Conservation (phyloP, 116 monocot species). For the Cymodocea nodosa region DNA sequence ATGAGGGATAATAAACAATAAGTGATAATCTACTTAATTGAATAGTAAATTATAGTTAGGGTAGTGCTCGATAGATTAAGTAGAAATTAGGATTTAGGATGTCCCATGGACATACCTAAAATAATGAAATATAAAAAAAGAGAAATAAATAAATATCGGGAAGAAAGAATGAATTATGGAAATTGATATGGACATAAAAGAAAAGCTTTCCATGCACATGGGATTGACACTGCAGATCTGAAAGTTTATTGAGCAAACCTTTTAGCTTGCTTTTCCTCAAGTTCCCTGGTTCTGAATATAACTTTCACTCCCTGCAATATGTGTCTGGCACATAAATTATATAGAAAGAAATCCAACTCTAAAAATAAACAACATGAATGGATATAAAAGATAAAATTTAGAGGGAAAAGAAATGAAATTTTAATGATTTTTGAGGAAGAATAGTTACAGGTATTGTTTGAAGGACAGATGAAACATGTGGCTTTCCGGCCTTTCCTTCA, state of each 20-base stretch:
- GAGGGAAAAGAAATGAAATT: not conserved
- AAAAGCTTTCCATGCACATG: no score
- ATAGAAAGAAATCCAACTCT: not conserved
- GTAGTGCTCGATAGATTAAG: no score
- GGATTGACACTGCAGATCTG: no score
- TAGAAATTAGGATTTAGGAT: no score
- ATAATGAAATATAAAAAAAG: no score
- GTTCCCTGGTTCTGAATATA: constrained; percentile 74
- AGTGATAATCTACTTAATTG: no score
- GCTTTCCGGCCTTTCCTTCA: constrained; percentile 89
- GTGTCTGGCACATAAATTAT: not conserved
- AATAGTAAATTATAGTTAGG: no score
- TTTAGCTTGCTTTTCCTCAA: constrained; percentile 83
- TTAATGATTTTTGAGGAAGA: not conserved
- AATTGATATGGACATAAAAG: no score
- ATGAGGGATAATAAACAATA: no score
- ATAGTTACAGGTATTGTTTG: constrained; percentile 78
- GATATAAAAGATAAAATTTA: not conserved
- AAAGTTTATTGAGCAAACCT: constrained; percentile 31
- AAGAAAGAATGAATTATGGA: no score
- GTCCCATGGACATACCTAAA: no score
- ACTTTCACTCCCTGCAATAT: constrained; percentile 77
- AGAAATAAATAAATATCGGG: no score
- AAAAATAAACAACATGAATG: not conserved
- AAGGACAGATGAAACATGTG: constrained; percentile 54